Evolutionary conservation across 2,329 filamentous ascomycete species (phyloP), one percentile per base, ranked within the genome.

Genomic region (Penicillium psychrosexuale): DNA sequence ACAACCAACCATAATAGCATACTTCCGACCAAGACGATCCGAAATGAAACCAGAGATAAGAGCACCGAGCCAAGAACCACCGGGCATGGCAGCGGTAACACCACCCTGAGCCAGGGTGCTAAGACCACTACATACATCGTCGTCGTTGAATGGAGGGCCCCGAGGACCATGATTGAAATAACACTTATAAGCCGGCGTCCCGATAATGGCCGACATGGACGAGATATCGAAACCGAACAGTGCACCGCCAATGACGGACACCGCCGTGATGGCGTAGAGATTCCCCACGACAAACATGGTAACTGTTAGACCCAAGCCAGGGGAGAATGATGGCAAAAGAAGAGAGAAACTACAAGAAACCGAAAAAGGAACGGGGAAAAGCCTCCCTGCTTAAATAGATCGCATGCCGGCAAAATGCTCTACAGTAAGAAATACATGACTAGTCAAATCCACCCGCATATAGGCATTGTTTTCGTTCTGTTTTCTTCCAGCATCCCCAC

Each of bases 31-130:
- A 30, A 82, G 68, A 33, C 69, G 75, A 64, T 86, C 84, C 2
- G 82, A 80, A 37, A 86, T 63, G 61, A 78, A 80, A 69, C 71
- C 71, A n/a, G 82, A 84, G 44, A 74, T 61, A 40, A 85, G 69
- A 53, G 82, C 81, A 53, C 82, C 87, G 31, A 86, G 71, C 56
- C 88, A 83, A 1, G 86, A 89, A n/a, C 88, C 87, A 40, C 83
- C 86, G 7, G 87, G 84, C 87, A 90, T 90, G 3, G 86, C 77
- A 19, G 86, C 86, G 1, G 86, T 88, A 65, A 90, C 89, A 31
- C 80, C 86, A 36, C 85, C 87, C 71, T 89, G 86, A 0, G 78
- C 74, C 59, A 82, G 63, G 3, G 77, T 64, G 5, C 53, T 68
- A 2, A 79, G 78, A 43, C 81, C 81, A 17, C 71, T 70, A 64